Base-by-base conservation (phyloP, 345 rosid genomes). In the Lepidium aucheri region DNA sequence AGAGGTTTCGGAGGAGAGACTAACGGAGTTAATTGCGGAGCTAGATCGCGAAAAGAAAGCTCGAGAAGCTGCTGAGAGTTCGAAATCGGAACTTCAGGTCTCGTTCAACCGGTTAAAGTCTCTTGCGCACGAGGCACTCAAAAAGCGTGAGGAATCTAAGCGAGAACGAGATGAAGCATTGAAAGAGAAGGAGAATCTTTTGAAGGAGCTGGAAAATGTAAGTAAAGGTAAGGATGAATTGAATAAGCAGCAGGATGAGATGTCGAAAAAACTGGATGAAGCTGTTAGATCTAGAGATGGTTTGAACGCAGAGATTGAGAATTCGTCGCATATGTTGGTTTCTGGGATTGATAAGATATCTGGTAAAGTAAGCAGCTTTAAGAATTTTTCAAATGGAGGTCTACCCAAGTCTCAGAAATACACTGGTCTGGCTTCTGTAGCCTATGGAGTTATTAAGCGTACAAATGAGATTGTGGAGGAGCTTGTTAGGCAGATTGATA, bases 291-390 rank as follows among this genome's bases (percentile, higher is more conserved):
- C 73, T 14, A 87, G 74, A 78, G 97, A 94, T 60, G 81, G 70
- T 53, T 74, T 85, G 71, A 80, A 80, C 62, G 72, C 85, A 10
- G 97, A 94, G 83, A 79, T 88, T 26, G 99, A 91, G 77, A 88
- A 74, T 44, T 87, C 91, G 1, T 82, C 90, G 24, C 97, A 91
- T 71, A 87, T 94, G 96, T 74, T 94, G 18, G 87, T 86, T 20
- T 88, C 96, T 20, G 97, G 97, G 52, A 90, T 90, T 20, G 99
- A 94, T 65, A 94, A 94, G 80, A 90, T 94, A 60, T 90, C 96
- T 0, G 95, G 93, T 4, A 94, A 94, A 81, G 81, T 88, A 6
- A 85, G 85, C 60, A 84, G 67, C 71, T 85, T 77, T 53, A 94
- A 90, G 83, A 90, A 84, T 66, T 90, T 90, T 49, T 32, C 88